Evolutionary conservation across 257 asterid species (phyloP), one percentile per base, ranked within the genome.

Genomic region (Solanum acaule): DNA sequence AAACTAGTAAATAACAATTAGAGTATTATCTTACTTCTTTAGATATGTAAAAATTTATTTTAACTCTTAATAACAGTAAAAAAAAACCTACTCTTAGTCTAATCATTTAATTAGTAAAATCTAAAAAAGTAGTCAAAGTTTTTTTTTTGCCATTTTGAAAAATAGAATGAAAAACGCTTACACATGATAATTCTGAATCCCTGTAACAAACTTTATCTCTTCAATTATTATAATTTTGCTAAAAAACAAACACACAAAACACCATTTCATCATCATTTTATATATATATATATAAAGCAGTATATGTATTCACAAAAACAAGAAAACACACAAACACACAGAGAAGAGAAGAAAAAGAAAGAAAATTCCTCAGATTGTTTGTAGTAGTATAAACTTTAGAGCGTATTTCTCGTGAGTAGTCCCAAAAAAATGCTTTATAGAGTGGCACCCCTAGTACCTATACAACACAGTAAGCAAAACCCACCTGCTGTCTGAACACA

Each of bases 321-420:
- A 82, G 40, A 83, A 83, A 44, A 38, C 10, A 83, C 14, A 56
- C 22, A 83, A 8, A 83, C 86, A 56, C 76, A 84, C 23, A 84
- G 29, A 29, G 46, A 10, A 83, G 72, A 52, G 42, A 83, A 83
- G 34, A 15, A 15, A 82, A 35, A 11, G 29, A 1, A 27, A 27
- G 18, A 52, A 56, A 83, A 52, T 18, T 40, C 25, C 7, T 52
- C 20, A 92, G 92, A 91, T 92, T 92, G 93, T 91, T 92, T 56
- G 40, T 15, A 68, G 71, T n/a, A 25, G 92, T 87, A 83, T 84
- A 38, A 49, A 63, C 86, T 20, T 46, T 38, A 71, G 67, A 92
- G 92, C 91, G 89, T 89, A 89, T 93, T 89, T 90, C 95, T 93
- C 95, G 97, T 93, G 98, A 93, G 89, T 88, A 82, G 86, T 49